Conservation (phyloP, 2,329 filamentous ascomycete species). For the Cercospora berteroae region DNA sequence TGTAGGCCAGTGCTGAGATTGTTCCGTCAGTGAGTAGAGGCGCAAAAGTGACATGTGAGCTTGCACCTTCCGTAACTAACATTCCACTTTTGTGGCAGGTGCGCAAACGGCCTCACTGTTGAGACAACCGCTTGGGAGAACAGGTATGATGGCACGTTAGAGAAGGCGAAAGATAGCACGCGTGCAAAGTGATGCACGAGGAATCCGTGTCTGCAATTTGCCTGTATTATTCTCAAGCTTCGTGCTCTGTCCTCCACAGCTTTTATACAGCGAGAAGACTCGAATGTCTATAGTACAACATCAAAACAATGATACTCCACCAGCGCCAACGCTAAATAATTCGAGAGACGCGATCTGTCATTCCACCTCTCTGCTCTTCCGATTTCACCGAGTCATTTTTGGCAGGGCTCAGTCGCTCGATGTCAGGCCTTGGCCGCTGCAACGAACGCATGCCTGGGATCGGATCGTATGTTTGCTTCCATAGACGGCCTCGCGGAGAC, state of each 20-base stretch:
- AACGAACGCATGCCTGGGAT: not conserved
- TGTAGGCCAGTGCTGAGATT: conserved; percentile 59
- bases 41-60: not conserved
- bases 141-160: conserved; percentile 29
- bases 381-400: not conserved
- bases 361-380: not conserved
- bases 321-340: conserved; percentile 8
- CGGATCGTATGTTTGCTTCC: not conserved
- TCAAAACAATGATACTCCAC: conserved; percentile 9
- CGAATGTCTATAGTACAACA: not conserved
- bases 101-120: conserved; percentile 56
- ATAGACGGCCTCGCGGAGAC: not conserved
- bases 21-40: conserved; percentile 54
- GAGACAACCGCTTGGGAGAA: conserved; percentile 63
- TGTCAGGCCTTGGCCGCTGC: not conserved
- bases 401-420: not conserved
- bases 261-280: not conserved
- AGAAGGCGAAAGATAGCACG: conserved; percentile 12
- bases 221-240: not conserved
- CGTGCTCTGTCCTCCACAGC: not conserved
- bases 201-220: not conserved
- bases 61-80: conserved; percentile 15
- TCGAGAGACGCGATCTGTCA: not conserved
- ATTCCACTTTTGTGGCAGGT: conserved; percentile 36
- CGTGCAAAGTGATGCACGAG: conserved; percentile 9